These are phyloP conservation scores for Fusarium burgessii DNA, from an alignment of 2,329 filamentous ascomycete species.

Conservation along the genomic window DNA sequence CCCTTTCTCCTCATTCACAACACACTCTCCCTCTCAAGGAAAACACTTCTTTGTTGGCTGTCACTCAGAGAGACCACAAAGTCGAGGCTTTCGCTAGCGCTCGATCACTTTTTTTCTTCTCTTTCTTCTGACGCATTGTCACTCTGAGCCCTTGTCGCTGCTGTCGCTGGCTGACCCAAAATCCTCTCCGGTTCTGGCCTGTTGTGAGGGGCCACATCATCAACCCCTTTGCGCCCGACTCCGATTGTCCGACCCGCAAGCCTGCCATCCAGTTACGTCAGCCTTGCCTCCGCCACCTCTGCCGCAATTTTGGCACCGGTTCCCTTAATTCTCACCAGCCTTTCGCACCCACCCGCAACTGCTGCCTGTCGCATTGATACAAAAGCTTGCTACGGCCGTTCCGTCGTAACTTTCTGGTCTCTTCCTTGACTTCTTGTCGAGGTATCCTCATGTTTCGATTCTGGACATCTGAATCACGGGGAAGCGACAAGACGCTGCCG, in stretches of 20 bases:
- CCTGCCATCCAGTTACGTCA: conserved; percentile 50
- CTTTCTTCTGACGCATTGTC: conserved; percentile 37
- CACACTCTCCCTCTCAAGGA: conserved; percentile 43
- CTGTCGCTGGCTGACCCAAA: conserved; percentile 42
- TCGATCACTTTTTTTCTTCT: conserved; percentile 52
- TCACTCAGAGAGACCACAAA: conserved; percentile 40
- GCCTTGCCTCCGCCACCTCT: conserved; percentile 42
- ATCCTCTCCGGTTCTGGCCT: conserved; percentile 42
- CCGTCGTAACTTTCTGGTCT: conserved; percentile 30
- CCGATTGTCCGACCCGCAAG: conserved; percentile 45
- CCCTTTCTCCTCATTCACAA: conserved; percentile 39
- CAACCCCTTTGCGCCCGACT: conserved; percentile 47
- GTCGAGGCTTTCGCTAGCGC: conserved; percentile 63
- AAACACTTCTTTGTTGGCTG: conserved; percentile 37
- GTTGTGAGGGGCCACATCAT: conserved; percentile 52
- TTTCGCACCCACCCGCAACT: conserved; percentile 18
- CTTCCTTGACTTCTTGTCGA: conserved; percentile 43
- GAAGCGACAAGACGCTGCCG: conserved; percentile 64
- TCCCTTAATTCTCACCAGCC: conserved; percentile 20
- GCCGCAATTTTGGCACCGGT: conserved; percentile 22
- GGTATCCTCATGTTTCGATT: conserved; percentile 71
- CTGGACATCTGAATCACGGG: conserved; percentile 69
- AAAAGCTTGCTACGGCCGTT: conserved; percentile 30
- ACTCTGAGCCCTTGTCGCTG: conserved; percentile 39
- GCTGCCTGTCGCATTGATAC: conserved; percentile 39